These are phyloP conservation scores for Acanthamoeba royreba DNA, from an alignment of 208 protist species.

Conservation along the genomic window DNA sequence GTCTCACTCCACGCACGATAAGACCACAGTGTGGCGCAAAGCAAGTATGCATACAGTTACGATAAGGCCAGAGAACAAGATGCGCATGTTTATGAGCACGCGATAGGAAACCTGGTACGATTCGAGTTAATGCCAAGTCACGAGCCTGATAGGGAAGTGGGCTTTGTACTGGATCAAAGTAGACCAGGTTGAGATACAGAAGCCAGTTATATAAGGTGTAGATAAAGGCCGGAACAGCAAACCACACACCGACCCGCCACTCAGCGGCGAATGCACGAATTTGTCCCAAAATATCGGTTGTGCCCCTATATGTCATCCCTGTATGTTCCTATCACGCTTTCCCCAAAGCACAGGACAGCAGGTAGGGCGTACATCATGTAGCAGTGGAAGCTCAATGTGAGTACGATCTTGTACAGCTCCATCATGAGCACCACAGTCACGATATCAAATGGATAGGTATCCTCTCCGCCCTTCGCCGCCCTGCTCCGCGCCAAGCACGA, in stretches of 20 bases:
- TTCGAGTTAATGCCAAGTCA: neutral
- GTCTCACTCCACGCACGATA: neutral
- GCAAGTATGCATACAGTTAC: neutral
- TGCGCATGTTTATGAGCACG: constrained; percentile 5
- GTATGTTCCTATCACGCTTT: neutral
- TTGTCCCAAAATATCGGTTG: neutral
- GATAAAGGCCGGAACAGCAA: constrained; percentile 17
- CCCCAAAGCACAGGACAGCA: neutral
- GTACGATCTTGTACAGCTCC: neutral
- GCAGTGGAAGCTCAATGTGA: neutral
- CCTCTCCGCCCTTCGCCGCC: neutral
- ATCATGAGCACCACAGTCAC: neutral
- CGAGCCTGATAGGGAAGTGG: neutral
- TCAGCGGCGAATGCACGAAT: neutral
- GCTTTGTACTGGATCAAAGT: neutral
- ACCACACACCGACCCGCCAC: neutral
- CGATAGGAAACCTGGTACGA: neutral
- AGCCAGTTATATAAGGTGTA: constrained; percentile 37
- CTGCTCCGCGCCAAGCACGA: neutral
- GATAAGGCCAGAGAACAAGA: neutral
- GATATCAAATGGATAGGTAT: neutral
- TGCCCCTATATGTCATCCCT: too few relatives aligned
- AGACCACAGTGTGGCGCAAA: neutral
- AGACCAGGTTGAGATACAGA: neutral
- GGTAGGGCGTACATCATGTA: neutral